Evolutionary conservation across 2,329 filamentous ascomycete species (phyloP), one percentile per base, ranked within the genome.

Genomic region (Ophiostoma fasciatum): DNA sequence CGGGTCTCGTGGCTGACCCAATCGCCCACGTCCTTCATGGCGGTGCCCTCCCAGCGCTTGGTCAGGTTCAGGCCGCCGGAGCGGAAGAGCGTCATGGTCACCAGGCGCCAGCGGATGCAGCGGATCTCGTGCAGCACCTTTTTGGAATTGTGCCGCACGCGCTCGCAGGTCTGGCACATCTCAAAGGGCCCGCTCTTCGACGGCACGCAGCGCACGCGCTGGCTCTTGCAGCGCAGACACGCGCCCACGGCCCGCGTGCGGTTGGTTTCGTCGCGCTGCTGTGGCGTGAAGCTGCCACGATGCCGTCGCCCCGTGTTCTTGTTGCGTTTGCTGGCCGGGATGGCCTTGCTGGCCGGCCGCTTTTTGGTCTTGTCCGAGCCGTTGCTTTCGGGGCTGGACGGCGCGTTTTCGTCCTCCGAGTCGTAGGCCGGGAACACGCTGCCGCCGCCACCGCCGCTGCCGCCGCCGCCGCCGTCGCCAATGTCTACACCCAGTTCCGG

Each of bases 121-220:
- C 56, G 54, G 5, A 62, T 46, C 18, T 53, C 50, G 36, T 68
- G 64, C 5, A 68, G 58, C 3, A 62, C 60, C 42, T 64, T 69
- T 27, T 59, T 60, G 0, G 63, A 66, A 1, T 52, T 52, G 20
- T 46, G 50, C 10, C 52, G 49, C 4, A 64, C 53, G 1, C 44
- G 46, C 7, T 48, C 41, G 41, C 66, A 70, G 3, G 56, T 57
- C 3, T 50, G 9, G 45, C 66, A 70, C 5, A 51, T 42, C 8
- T 37, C 39, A 3, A 29, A 14, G 0, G 42, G 42, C 3, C 40
- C 39, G 1, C 28, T 18, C 1, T 36, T 35, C 51, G 14, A 52
- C 28, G 12, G 52, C 44, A 31, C 57, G 44, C 9, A 45, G 17
- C 55, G 52, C 33, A 61, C 51, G 13, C 59, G 59, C 42, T 66